Evolutionary conservation across 768 basidiomycete species (phyloP), one percentile per base, ranked within the genome.

Genomic region (Kockovaella imperatae): DNA sequence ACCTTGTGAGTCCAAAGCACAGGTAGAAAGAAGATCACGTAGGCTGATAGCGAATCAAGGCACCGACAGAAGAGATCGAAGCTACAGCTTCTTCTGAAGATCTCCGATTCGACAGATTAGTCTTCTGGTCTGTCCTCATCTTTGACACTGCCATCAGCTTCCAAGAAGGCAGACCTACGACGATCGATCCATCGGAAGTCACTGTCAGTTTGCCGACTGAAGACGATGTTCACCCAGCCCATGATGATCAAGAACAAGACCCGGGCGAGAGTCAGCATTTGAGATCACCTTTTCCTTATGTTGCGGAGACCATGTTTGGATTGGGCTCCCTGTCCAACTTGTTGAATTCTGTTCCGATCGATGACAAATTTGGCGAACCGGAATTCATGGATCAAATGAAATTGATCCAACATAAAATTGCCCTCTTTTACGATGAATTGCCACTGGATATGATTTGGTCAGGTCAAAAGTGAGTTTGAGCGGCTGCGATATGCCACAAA

Each of bases 1-100:
- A 65, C 35, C 50, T 61, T 26, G 62, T 64, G 35, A 47, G 30
- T 28, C n/a, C n/a, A 3, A 21, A 3, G n/a, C n/a, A n/a, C n/a
- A n/a, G n/a, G n/a, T n/a, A n/a, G n/a, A n/a, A n/a, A n/a, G n/a
- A n/a, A n/a, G n/a, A n/a, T n/a, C n/a, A n/a, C n/a, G n/a, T n/a
- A n/a, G n/a, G n/a, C n/a, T n/a, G n/a, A n/a, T n/a, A n/a, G n/a
- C n/a, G n/a, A n/a, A n/a, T n/a, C n/a, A n/a, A n/a, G n/a, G n/a
- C n/a, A n/a, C n/a, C n/a, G n/a, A n/a, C n/a, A n/a, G n/a, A n/a
- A n/a, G n/a, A n/a, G n/a, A n/a, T n/a, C n/a, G n/a, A n/a, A n/a
- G n/a, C n/a, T n/a, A n/a, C n/a, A n/a, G n/a, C n/a, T n/a, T 40
- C 29, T 6, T 20, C 35, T 8, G 36, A 50, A n/a, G 24, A 42